Evolutionary conservation across 2,329 filamentous ascomycete species (phyloP).

Genomic region (Pyrenophora graminea): DNA sequence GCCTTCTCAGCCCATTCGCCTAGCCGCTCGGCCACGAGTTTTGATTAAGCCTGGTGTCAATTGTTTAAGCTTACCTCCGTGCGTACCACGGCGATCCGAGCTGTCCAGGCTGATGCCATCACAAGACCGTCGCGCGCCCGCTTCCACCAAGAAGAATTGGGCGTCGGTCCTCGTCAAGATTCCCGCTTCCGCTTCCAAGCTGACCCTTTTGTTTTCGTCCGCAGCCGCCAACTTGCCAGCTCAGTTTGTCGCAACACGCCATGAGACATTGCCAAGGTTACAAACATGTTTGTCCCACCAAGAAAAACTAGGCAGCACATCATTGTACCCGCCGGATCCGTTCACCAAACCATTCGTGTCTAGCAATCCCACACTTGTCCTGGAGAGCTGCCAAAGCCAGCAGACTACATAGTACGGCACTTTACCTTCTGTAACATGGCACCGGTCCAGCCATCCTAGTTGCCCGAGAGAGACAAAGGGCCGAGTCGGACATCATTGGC

Average conservation of each 20-base stretch:
- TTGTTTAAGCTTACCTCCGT: conserved; percentile 43
- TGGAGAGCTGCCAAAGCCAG: conserved; percentile 26
- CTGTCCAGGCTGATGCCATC: conserved; percentile 35
- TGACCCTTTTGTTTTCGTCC: background rate
- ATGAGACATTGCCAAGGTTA: background rate
- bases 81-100: conserved; percentile 32
- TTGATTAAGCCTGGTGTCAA: conserved; percentile 38
- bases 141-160: conserved; percentile 10
- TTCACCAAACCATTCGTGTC: conserved; percentile 12
- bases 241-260: background rate
- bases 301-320: conserved; percentile 4
- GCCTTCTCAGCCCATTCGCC: conserved; percentile 31
- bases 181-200: background rate
- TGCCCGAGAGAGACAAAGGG: conserved; percentile 38
- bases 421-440: conserved; percentile 22
- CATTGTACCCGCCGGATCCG: background rate
- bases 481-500: conserved; percentile 38
- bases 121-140: conserved; percentile 12
- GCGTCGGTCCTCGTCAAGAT: background rate
- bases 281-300: conserved; percentile 1
- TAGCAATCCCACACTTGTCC: conserved; percentile 8
- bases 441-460: conserved; percentile 33
- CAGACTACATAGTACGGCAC: conserved; percentile 20
- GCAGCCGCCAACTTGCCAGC: background rate
- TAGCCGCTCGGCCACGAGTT: conserved; percentile 24